phyloP scores from a whole-genome alignment of 1,284 basidiomycete species.

The Fomitopsis schrenkii region DNA sequence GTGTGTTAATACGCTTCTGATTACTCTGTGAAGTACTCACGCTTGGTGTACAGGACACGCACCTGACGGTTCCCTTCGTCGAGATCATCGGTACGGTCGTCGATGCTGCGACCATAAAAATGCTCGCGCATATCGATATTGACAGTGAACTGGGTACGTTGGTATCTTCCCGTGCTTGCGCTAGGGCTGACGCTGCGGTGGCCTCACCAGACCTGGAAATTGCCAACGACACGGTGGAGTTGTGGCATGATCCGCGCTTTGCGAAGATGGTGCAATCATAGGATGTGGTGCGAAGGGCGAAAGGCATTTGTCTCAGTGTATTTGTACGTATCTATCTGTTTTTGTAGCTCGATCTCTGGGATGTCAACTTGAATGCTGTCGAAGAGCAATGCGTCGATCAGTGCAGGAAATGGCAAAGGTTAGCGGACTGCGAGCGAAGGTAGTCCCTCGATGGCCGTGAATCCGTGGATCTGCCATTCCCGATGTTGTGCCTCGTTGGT shows the following conservation, averaged over 20 bases:
- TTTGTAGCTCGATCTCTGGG: not conserved
- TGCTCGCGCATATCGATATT: constrained; percentile 57
- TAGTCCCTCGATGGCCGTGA: no score
- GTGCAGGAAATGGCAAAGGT: no score
- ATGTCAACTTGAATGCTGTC: not conserved
- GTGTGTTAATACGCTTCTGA: not conserved
- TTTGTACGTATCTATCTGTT: not conserved
- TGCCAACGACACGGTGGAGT: constrained; percentile 60
- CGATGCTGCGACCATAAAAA: constrained; percentile 58
- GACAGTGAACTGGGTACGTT: constrained; percentile 65
- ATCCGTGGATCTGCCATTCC: no score
- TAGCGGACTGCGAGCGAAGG: no score
- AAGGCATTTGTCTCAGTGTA: not conserved
- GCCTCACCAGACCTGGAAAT: constrained; percentile 53
- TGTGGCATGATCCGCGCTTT: constrained; percentile 62
- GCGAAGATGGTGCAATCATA: constrained; percentile 17
- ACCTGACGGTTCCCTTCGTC: constrained; percentile 53
- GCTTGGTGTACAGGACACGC: constrained; percentile 35
- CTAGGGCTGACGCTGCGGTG: not conserved
- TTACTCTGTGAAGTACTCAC: not conserved
- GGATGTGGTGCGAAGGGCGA: not conserved
- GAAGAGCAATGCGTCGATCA: no score
- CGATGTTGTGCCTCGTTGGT: no score
- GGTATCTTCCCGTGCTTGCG: not conserved
- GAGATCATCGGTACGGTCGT: constrained; percentile 75